Base-by-base conservation (phyloP, 352 stramenopile species). In the Blastocystis sp. region DNA sequence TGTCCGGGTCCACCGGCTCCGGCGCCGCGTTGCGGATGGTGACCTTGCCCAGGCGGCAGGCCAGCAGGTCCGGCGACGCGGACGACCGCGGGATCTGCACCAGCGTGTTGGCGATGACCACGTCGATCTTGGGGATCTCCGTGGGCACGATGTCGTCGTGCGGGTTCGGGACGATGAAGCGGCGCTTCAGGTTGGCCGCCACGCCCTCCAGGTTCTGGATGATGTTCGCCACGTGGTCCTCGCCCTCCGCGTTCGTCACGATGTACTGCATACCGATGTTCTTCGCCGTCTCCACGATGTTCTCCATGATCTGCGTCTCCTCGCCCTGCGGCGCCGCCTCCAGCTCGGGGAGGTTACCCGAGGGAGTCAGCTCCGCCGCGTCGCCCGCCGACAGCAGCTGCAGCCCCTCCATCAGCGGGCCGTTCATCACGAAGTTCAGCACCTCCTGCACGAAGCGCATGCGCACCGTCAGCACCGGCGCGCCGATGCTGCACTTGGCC, bases 181-280 rank as follows among this genome's bases (percentile, higher is more conserved):
- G 65, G 11, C 66, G 66, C 40, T 84, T 66, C 60, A 84, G 60
- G 66, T 84, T 84, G n/a, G 6, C 14, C 1, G 74, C 57, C 14
- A 84, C n/a, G 28, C 74, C 74, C 38, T 84, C 52, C 14, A 84
- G 17, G 45, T 63, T 62, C 74, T 84, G 52, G 52, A 84, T 45
- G 4, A 84, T 84, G 48, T 57, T 57, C 48, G 48, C 48, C 48
- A 57, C 48, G 19, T 84, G 74, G 6, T 54, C 66, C 42, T 84
- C 74, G n/a, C 45, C 42, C 11, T 68, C 48, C 11, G 34, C 21
- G 48, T 84, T 84, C 21, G 60, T 84, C 21, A 68, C 57, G 45
- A 84, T 84, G 54, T 84, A 84, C 57, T 62, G 57, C 74, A 84
- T 68, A 70, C 74, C 74, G 61, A 84, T 84, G 4, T 11, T 84